These are phyloP conservation scores for Mercurialis annua DNA, from an alignment of 345 rosid genomes.

Conservation along the genomic window DNA sequence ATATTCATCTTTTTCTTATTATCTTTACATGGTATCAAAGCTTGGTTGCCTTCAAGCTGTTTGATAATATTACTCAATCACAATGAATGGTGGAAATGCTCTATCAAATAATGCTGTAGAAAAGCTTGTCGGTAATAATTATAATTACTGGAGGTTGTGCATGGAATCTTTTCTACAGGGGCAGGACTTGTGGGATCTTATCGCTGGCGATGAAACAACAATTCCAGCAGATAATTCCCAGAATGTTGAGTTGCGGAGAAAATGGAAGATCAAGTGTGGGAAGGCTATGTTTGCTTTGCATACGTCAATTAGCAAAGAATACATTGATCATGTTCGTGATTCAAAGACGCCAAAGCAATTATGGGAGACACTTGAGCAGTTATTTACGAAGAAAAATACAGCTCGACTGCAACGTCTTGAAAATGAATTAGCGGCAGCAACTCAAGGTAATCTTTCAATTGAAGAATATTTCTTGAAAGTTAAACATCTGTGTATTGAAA, in stretches of 20 bases:
- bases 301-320: slow-evolving; percentile 9
- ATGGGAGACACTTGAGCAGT: too few species aligned
- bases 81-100: not conserved
- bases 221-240: not conserved
- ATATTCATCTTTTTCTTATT: too few species aligned
- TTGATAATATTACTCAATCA: not conserved
- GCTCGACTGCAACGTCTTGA: not conserved
- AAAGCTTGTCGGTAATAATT: slow-evolving; percentile 5
- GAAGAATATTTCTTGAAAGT: too few species aligned
- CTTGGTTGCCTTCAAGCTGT: not conserved
- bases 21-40: not conserved
- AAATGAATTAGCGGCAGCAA: slow-evolving; percentile 4
- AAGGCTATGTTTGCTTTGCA: not conserved
- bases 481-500: not conserved
- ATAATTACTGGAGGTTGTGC: slow-evolving; percentile 1
- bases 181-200: slow-evolving; percentile 4
- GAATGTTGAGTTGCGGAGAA: not conserved
- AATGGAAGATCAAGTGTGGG: slow-evolving; percentile 1
- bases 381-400: not conserved
- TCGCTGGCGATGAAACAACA: not conserved
- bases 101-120: not conserved
- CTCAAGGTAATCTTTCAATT: slow-evolving; percentile 4
- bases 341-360: not conserved
- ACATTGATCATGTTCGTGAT: slow-evolving; percentile 18
- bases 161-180: slow-evolving; percentile 12